Evolutionary conservation across 805 yeast species (phyloP).

Genomic region (Myxozyma kluyveri): DNA sequence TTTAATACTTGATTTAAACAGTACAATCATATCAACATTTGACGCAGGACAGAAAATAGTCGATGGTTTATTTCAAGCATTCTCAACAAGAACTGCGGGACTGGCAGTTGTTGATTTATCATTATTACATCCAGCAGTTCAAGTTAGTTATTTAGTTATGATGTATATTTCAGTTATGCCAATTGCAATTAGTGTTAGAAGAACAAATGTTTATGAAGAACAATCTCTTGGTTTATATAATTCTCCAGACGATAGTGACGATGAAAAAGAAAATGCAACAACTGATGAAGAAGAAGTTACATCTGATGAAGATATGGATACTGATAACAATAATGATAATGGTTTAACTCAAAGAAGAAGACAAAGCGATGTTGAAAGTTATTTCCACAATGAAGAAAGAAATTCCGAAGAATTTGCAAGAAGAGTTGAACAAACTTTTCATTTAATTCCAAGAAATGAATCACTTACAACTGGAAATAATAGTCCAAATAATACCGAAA

Average conservation of each 20-base stretch:
- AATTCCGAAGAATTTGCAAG: neutral
- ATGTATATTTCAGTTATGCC: slow-evolving; percentile 98
- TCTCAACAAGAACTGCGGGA: slow-evolving; percentile 93
- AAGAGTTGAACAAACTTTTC: neutral
- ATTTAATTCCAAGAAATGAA: neutral
- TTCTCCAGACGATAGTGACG: slow-evolving; percentile 16
- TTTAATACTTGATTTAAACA: slow-evolving; percentile 68
- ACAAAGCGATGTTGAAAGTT: neutral
- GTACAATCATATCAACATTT: slow-evolving; percentile 50
- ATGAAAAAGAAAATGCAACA: slow-evolving; percentile 28
- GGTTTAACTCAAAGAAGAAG: neutral
- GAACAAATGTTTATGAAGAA: slow-evolving; percentile 97
- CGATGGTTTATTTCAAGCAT: slow-evolving; percentile 86
- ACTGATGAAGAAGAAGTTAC: slow-evolving; percentile 20
- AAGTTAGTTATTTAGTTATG: slow-evolving; percentile 91
- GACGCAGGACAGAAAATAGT: slow-evolving; percentile 68
- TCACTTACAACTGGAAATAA: neutral
- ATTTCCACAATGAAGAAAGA: neutral
- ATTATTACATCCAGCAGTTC: slow-evolving; percentile 80
- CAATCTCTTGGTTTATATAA: slow-evolving; percentile 89
- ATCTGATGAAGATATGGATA: slow-evolving; percentile 7
- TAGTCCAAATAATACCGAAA: too few relatives aligned
- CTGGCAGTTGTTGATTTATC: slow-evolving; percentile 70
- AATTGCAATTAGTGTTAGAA: slow-evolving; percentile 89
- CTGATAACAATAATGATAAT: neutral